A percentile compares a stretch with the other conserved stretches of the same genome.
These are phyloP conservation scores for Sporisorium graminicola DNA, from an alignment of 1,284 basidiomycete genomes.

Conservation along the genomic window DNA sequence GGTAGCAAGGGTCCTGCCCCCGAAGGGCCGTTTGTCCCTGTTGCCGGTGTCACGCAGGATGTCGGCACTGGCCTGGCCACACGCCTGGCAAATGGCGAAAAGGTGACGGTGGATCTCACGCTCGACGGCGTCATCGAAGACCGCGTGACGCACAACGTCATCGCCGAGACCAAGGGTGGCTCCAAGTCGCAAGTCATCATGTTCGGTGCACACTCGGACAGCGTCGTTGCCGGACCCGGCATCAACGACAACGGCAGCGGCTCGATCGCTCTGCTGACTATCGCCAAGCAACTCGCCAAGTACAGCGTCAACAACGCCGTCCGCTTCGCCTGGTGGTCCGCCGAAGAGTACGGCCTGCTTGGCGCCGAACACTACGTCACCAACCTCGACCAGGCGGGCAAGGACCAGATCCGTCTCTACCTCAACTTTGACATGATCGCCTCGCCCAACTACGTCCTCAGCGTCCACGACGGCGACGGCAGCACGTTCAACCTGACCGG, in stretches of 20 bases:
- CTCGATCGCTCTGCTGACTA: conserved; percentile 36
- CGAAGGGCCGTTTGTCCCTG: conserved; percentile 42
- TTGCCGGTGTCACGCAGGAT: conserved; percentile 27
- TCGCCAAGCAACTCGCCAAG: conserved; percentile 38
- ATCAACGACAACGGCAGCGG: conserved; percentile 53
- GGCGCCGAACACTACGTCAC: conserved; percentile 41
- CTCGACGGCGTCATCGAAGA: conserved; percentile 37
- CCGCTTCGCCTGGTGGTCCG: conserved; percentile 47
- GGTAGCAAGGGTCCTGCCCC: conserved; percentile 15
- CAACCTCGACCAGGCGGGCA: conserved; percentile 17
- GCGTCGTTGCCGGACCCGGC: conserved; percentile 34
- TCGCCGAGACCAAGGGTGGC: conserved; percentile 36
- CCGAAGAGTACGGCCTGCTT: conserved; percentile 45
- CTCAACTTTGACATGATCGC: conserved; percentile 53
- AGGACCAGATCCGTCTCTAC: conserved; percentile 40
- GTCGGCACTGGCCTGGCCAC: conserved; percentile 13
- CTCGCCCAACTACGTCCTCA: conserved; percentile 42
- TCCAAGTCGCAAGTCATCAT: conserved; percentile 36
- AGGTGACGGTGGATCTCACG: conserved; percentile 30
- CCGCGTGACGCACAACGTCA: conserved; percentile 40
- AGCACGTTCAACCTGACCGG: conserved; percentile 33
- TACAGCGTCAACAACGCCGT: conserved; percentile 38
- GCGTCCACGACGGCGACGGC: conserved; percentile 41
- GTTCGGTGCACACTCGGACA: conserved; percentile 44
- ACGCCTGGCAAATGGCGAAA: conserved; percentile 28